Conservation (phyloP, 164 flowering plant species). For the Echeveria elegans region DNA sequence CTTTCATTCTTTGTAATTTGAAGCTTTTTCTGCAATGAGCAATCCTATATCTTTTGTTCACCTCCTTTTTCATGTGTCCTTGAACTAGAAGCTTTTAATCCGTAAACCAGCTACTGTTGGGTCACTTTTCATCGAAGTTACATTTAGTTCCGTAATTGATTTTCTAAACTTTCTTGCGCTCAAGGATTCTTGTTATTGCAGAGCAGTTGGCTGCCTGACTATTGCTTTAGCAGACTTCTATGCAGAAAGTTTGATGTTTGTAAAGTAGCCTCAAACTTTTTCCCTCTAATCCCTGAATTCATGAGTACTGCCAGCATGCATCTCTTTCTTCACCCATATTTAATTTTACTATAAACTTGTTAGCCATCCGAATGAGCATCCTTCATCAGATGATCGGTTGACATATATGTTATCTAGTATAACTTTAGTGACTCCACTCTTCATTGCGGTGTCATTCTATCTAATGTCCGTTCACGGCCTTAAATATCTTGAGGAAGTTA, state of each 20-base stretch:
- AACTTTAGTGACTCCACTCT: neutral
- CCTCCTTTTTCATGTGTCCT: neutral
- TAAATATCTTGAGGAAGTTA: neutral
- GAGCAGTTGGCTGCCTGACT: neutral
- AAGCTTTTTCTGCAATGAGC: no score
- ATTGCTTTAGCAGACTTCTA: neutral
- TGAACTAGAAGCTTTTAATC: neutral
- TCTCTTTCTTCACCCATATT: neutral
- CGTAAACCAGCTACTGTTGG: neutral
- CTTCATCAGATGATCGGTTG: neutral
- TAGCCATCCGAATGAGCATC: neutral
- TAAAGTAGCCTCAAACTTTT: neutral
- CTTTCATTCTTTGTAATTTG: neutral
- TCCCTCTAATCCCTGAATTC: neutral
- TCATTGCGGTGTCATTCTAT: neutral
- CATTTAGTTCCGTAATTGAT: neutral
- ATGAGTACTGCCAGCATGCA: neutral
- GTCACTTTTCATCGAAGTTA: neutral
- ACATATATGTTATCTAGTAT: neutral
- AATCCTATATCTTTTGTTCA: neutral
- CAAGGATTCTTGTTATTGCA: neutral
- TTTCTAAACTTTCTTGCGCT: neutral
- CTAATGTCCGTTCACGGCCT: neutral
- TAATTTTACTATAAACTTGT: neutral
- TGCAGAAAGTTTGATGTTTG: neutral